Base-by-base conservation (phyloP, 2,329 filamentous ascomycete genomes). In the Aspergillus amoenus region DNA sequence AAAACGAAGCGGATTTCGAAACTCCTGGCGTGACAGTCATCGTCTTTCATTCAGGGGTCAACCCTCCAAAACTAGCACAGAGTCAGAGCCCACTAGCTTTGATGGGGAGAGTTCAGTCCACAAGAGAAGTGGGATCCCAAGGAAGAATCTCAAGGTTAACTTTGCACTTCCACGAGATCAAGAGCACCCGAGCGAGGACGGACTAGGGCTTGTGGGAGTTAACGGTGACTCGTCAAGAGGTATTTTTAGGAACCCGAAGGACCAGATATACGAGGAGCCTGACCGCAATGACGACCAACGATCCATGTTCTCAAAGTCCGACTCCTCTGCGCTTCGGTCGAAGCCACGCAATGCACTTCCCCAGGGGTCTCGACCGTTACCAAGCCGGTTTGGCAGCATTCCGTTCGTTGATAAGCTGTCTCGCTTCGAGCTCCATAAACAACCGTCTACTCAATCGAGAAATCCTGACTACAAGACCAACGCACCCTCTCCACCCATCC, bases 221-320 rank as follows among this genome's bases (percentile, higher is more conserved):
- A 76, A 73, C 56, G 68, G 62, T 37, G 76, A 76, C 49, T 72
- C 75, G 15, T 73, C 71, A 17, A 82, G 76, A 58, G 79, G 78
- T 24, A 73, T 84, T 15, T 87, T 85, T 68, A 80, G 81, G 63
- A 84, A 85, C 59, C 82, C 83, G 3, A 77, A 83, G 55, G 84
- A 86, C 65, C 79, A 82, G 47, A 87, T 97, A 59, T 97, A 91
- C 81, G 93, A 97, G 72, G 93, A 97, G 70, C 89, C 91, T 30
- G 57, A 67, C 57, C 60, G 66, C 58, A 59, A 61, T 60, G 68
- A 56, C 13, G 61, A 68, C 17, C 45, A 60, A 52, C 57, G 62
- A 64, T 70, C 52, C 55, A 62, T 57, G 56, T 66, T 64, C 62
- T 69, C 66, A 32, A 61, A 69, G 67, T 58, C 74, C 68, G 52